Conservation (phyloP, 768 basidiomycete species). For the Pisolithus orientalis region DNA sequence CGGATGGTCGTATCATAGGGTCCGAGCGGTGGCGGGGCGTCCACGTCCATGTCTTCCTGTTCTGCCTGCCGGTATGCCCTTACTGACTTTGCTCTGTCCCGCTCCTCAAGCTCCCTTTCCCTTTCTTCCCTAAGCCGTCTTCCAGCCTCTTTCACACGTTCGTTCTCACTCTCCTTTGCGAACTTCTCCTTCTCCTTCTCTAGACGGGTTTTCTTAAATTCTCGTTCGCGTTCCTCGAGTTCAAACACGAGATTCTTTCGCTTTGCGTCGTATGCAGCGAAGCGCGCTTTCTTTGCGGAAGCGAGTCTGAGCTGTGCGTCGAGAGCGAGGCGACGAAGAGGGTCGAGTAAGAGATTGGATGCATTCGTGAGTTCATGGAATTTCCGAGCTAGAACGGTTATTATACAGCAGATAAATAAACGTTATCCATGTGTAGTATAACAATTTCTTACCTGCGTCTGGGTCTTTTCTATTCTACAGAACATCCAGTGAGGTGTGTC, state of each 20-base stretch:
- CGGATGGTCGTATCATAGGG: slow-evolving; percentile 70
- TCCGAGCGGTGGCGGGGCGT: slow-evolving; percentile 58
- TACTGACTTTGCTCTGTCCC: slow-evolving; percentile 31
- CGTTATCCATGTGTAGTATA: too few species aligned
- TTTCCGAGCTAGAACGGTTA: slow-evolving; percentile 48
- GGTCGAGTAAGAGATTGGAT: slow-evolving; percentile 76
- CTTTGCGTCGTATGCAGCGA: slow-evolving; percentile 62
- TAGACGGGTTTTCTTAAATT: slow-evolving; percentile 62
- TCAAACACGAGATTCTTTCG: slow-evolving; percentile 71
- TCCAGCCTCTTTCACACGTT: slow-evolving; percentile 72
- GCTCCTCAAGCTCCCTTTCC: slow-evolving; percentile 44
- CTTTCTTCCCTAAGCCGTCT: slow-evolving; percentile 60
- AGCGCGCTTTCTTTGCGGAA: slow-evolving; percentile 64
- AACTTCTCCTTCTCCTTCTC: slow-evolving; percentile 58
- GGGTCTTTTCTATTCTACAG: slow-evolving; percentile 72
- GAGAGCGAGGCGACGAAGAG: slow-evolving; percentile 67
- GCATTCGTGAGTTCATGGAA: slow-evolving; percentile 83
- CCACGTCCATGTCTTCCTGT: slow-evolving; percentile 31
- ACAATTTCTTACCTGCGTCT: slow-evolving; percentile 49
- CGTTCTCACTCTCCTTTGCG: slow-evolving; percentile 53
- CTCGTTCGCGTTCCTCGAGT: slow-evolving; percentile 71
- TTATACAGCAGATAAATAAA: neutral
- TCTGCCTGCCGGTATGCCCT: slow-evolving; percentile 22
- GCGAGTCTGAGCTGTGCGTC: slow-evolving; percentile 74
- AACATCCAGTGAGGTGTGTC: slow-evolving; percentile 3